Percentiles rank a stretch among this genome's conserved stretches.
These are phyloP conservation scores for Oxyria digyna DNA, from an alignment of 148 eudicot species.

Conservation along the genomic window DNA sequence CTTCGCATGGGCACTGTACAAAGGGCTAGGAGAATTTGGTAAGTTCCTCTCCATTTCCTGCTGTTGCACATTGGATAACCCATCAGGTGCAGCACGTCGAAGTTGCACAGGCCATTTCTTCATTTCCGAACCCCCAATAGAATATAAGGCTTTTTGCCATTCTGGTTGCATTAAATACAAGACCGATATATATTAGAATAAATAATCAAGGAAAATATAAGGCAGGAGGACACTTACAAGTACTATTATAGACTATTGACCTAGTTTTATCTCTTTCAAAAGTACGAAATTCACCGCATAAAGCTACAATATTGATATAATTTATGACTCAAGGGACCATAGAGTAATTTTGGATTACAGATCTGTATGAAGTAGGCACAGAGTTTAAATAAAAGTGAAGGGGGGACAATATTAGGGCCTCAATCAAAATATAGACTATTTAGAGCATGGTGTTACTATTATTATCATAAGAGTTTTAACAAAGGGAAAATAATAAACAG, in stretches of 20 bases:
- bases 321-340: too few relatives aligned
- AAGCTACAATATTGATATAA: neutral
- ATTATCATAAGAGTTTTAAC: too few relatives aligned
- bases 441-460: too few relatives aligned
- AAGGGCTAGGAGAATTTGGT: conserved; percentile 66
- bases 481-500: too few relatives aligned
- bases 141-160: conserved; percentile 94
- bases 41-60: conserved; percentile 74
- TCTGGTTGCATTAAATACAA: conserved; percentile 29
- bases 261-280: neutral
- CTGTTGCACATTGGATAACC: conserved; percentile 68
- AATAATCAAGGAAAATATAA: neutral
- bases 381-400: neutral
- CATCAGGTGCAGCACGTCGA: conserved; percentile 67
- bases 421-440: neutral
- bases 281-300: neutral
- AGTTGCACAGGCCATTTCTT: conserved; percentile 93
- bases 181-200: neutral
- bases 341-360: neutral
- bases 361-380: neutral
- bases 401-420: too few relatives aligned
- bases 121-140: conserved; percentile 80
- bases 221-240: neutral
- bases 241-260: neutral
- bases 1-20: conserved; percentile 69